These are phyloP conservation scores for Rhizophagus sp. DNA, from an alignment of 192 early-diverging fungal genomes.

Conservation along the genomic window DNA sequence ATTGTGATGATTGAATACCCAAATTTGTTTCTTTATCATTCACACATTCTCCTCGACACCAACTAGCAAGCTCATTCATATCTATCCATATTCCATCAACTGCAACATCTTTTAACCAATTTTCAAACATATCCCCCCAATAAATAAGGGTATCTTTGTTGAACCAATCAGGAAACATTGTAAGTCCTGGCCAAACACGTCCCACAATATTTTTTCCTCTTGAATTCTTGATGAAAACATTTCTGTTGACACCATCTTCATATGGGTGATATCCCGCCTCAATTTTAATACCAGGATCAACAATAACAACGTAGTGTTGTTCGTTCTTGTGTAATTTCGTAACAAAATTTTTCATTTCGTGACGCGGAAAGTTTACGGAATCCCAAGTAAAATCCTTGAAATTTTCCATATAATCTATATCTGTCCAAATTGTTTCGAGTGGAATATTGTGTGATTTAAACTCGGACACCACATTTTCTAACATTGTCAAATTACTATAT, in stretches of 20 bases:
- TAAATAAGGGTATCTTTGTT: slow-evolving; percentile 44
- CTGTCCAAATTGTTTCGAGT: slow-evolving; percentile 65
- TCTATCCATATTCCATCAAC: slow-evolving; percentile 68
- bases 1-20: no score
- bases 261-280: slow-evolving; percentile 53
- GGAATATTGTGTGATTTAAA: slow-evolving; percentile 62
- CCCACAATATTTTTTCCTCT: slow-evolving; percentile 53
- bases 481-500: slow-evolving; percentile 54
- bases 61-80: slow-evolving; percentile 58
- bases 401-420: slow-evolving; percentile 73
- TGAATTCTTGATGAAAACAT: slow-evolving; percentile 62
- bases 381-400: slow-evolving; percentile 67
- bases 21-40: background rate
- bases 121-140: slow-evolving; percentile 49
- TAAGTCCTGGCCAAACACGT: slow-evolving; percentile 63
- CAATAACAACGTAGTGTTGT: slow-evolving; percentile 63
- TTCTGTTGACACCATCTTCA: slow-evolving; percentile 44
- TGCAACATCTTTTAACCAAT: slow-evolving; percentile 26
- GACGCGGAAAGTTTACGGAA: slow-evolving; percentile 50
- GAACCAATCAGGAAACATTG: slow-evolving; percentile 65
- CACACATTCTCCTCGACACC: slow-evolving; percentile 9
- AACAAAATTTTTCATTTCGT: slow-evolving; percentile 50
- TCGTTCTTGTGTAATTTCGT: slow-evolving; percentile 41
- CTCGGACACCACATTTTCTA: slow-evolving; percentile 53
- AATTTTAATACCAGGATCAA: slow-evolving; percentile 64